These are phyloP conservation scores for Betula pendula DNA, from an alignment of 306 rosid species.

Conservation along the genomic window DNA sequence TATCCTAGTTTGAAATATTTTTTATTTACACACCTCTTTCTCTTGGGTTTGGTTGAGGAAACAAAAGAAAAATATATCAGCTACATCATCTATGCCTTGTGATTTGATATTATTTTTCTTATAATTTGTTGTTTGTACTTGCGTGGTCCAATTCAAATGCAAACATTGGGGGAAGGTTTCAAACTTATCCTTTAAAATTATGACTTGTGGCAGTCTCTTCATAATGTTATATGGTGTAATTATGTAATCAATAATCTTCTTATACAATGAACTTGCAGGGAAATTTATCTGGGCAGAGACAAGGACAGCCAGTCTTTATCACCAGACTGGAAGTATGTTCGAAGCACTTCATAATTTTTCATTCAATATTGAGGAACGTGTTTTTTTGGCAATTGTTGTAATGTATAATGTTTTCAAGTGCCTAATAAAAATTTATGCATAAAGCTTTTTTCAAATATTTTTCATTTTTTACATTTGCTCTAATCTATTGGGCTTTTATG, in stretches of 20 bases:
- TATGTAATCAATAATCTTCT: constrained; percentile 29
- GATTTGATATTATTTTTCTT: not conserved
- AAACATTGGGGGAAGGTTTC: not conserved
- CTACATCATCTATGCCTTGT: too few species aligned
- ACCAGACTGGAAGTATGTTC: constrained; percentile 87
- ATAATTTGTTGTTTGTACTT: constrained; percentile 1
- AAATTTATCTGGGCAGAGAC: constrained; percentile 92
- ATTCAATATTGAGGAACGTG: not conserved
- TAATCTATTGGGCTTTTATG: not conserved
- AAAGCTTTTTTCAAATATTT: not conserved
- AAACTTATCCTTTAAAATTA: not conserved
- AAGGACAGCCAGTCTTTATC: constrained; percentile 93
- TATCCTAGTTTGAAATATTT: too few species aligned
- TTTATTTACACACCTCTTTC: too few species aligned
- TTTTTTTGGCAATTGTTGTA: constrained; percentile 7
- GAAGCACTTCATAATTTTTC: constrained; percentile 12
- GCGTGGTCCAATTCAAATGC: not conserved
- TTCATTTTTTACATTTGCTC: not conserved
- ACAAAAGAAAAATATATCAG: too few species aligned
- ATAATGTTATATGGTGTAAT: constrained; percentile 23
- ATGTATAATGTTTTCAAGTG: not conserved
- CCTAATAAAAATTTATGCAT: constrained; percentile 1
- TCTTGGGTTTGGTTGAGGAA: too few species aligned
- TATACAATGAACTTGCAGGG: constrained; percentile 65
- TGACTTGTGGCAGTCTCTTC: constrained; percentile 14